Conservation (phyloP, 495 filamentous ascomycete genomes). For the Aspergillus haitiensis region DNA sequence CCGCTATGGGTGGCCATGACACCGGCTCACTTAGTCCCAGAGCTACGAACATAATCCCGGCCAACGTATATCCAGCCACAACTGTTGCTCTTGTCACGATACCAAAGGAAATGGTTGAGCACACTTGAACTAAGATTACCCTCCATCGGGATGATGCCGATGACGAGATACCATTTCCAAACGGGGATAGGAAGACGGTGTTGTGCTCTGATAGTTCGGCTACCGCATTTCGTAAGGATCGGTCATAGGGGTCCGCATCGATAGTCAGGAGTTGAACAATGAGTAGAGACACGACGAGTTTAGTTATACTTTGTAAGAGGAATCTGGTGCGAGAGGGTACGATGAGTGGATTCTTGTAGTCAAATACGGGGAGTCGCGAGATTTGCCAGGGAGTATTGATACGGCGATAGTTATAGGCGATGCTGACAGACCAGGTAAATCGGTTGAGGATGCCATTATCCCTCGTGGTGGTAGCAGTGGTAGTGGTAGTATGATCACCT, state of each 20-base stretch:
- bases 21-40: constrained; percentile 11
- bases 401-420: constrained; percentile 28
- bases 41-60: constrained; percentile 6
- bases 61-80: constrained; percentile 14
- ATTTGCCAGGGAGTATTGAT: constrained; percentile 28
- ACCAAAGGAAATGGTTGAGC: constrained; percentile 25
- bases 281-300: not conserved
- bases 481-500: not conserved
- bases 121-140: not conserved
- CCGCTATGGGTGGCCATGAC: constrained; percentile 23
- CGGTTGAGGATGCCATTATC: not conserved
- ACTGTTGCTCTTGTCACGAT: constrained; percentile 20
- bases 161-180: too few relatives aligned
- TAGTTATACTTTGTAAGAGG: not conserved
- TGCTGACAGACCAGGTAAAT: constrained; percentile 15
- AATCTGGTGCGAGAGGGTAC: constrained; percentile 7
- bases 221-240: constrained; percentile 2
- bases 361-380: constrained; percentile 6
- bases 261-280: constrained; percentile 20
- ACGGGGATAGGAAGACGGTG: constrained; percentile 12
- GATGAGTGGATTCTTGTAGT: not conserved
- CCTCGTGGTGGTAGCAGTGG: too few relatives aligned
- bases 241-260: constrained; percentile 13
- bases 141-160: too few relatives aligned
- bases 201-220: constrained; percentile 1